Conservation (phyloP, 805 yeast genomes). For the Ogataea pini region DNA sequence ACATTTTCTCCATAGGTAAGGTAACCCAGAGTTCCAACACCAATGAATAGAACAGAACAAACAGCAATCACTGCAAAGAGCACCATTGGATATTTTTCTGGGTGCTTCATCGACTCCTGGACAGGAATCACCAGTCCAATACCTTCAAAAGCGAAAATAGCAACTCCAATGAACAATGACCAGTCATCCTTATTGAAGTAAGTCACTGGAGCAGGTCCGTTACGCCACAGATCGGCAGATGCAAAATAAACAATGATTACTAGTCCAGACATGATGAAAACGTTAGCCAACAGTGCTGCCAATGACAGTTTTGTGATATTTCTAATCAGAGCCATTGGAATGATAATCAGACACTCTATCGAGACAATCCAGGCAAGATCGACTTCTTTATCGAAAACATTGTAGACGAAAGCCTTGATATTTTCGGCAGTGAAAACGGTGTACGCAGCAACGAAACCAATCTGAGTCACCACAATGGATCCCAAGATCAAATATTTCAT, state of each 20-base stretch:
- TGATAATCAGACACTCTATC: constrained; percentile 56
- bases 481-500: constrained; percentile 62
- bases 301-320: constrained; percentile 75
- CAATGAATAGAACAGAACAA: constrained; percentile 61
- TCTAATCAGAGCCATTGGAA: constrained; percentile 71
- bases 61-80: constrained; percentile 60
- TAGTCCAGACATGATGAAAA: constrained; percentile 66
- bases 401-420: constrained; percentile 58
- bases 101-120: constrained; percentile 77
- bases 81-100: constrained; percentile 70
- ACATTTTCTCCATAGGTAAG: constrained; percentile 64
- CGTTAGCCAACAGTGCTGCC: constrained; percentile 70
- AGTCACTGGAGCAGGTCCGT: constrained; percentile 54
- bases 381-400: constrained; percentile 45
- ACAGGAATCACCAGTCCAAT: constrained; percentile 81
- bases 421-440: constrained; percentile 78
- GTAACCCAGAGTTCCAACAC: constrained; percentile 69
- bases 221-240: constrained; percentile 42
- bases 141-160: constrained; percentile 87
- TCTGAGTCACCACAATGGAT: constrained; percentile 69
- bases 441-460: constrained; percentile 81
- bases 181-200: constrained; percentile 58
- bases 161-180: constrained; percentile 78
- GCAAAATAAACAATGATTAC: constrained; percentile 62
- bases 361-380: constrained; percentile 49